Base-by-base conservation (phyloP, 805 yeast species). In the Wickerhamiella lipophila region DNA sequence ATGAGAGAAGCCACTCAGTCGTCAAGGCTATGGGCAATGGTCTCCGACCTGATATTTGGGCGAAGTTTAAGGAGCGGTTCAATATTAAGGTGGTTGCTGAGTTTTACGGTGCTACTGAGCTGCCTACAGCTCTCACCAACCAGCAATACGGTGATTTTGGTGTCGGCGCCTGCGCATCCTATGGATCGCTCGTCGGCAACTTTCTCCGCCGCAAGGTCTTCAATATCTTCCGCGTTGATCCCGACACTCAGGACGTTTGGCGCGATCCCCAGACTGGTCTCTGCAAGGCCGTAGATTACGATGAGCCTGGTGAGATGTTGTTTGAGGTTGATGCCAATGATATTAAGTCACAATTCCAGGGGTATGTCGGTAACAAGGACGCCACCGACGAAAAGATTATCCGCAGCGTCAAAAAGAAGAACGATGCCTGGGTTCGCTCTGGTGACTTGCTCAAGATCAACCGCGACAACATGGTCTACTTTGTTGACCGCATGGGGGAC, bases 401-500 rank as follows among this genome's bases (percentile, higher is more conserved):
- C 6, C 68, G 76, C 47, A 73, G 86, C 61, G 92, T 88, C 4
- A 83, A 83, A 67, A 74, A 68, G 53, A 76, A 81, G 58, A 96
- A 95, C 22, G 97, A 88, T 64, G 94, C 94, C 1, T 88, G 86
- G 82, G 81, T 83, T 59, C 73, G 96, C 60, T 75, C 85, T 23
- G 96, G 96, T 39, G 97, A 88, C 63, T 70, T 88, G 55, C 69
- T 89, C 60, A 77, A 69, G 56, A 66, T 71, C 61, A 95, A 86
- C 63, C 70, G 69, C 25, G 73, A 79, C 54, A 83, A 85, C 0
- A 66, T 80, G 55, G 72, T 82, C 62, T 85, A 81, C 65, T 88
- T 88, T 64, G 85, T 87, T 41, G 97, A 88, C 68, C 72, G 97
- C 60, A 67, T 89, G 59, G 97, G 97, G 38, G 97, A 88, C 61